Percentiles rank a stretch among this genome's conserved stretches.
phyloP scores from a whole-genome alignment of 2,329 filamentous ascomycete species.

The Aureobasidium namibiae region DNA sequence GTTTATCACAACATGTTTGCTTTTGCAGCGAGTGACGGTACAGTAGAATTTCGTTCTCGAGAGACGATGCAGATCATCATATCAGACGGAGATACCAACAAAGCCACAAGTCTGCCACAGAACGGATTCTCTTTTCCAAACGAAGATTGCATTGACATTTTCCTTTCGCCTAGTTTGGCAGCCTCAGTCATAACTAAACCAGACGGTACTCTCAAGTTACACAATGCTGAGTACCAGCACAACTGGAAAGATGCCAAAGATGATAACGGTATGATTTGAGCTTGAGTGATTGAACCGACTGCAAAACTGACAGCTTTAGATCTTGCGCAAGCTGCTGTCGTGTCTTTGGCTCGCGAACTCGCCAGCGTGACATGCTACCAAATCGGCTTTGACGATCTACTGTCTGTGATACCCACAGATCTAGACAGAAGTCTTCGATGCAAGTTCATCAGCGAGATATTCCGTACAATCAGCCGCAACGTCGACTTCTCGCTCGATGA shows the following conservation, averaged over 20 bases:
- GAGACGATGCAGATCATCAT: conserved; percentile 59
- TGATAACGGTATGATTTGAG: not conserved
- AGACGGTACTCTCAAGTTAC: conserved; percentile 35
- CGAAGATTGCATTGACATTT: conserved; percentile 39
- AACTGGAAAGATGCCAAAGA: conserved; percentile 15
- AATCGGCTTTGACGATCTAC: conserved; percentile 41
- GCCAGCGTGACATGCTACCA: conserved; percentile 32
- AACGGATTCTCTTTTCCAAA: conserved; percentile 67
- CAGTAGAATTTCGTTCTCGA: conserved; percentile 71
- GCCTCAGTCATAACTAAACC: conserved; percentile 36
- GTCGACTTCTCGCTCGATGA: conserved; percentile 77
- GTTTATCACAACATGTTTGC: conserved; percentile 65
- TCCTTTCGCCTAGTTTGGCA: conserved; percentile 41
- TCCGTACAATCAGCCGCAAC: conserved; percentile 60
- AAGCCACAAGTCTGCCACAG: conserved; percentile 63
- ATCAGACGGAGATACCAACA: conserved; percentile 54
- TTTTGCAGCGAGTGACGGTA: conserved; percentile 71
- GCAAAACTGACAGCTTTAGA: not conserved
- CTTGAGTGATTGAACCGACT: not conserved
- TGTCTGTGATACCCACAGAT: conserved; percentile 32
- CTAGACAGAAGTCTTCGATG: conserved; percentile 52
- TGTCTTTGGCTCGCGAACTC: conserved; percentile 27
- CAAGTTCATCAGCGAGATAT: conserved; percentile 58
- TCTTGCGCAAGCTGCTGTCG: conserved; percentile 21
- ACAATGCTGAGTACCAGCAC: conserved; percentile 33